A percentile compares a stretch with the other conserved stretches of the same genome.
Conservation (phyloP, 1,139 yeast genomes). For the Hansenula anomala region DNA sequence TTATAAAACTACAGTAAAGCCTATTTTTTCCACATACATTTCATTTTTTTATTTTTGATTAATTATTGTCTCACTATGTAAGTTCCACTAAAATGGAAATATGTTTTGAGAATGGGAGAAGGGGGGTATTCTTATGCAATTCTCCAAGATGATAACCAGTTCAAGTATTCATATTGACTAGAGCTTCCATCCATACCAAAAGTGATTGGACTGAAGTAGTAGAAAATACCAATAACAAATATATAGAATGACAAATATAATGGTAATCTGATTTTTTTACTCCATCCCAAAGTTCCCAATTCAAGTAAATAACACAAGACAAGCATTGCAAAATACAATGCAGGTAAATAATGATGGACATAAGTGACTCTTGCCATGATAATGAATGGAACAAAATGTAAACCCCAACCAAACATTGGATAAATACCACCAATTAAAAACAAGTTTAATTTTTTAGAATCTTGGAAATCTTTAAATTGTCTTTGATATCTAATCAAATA, state of each 20-base stretch:
- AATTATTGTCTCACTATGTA: background rate
- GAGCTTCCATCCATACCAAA: slow-evolving; percentile 91
- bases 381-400: slow-evolving; percentile 86
- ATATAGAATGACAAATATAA: slow-evolving; percentile 18
- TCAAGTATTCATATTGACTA: slow-evolving; percentile 61
- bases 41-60: background rate
- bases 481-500: slow-evolving; percentile 91
- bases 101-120: no score
- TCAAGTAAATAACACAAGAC: slow-evolving; percentile 76
- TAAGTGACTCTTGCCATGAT: slow-evolving; percentile 97
- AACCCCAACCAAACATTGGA: slow-evolving; percentile 91
- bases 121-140: slow-evolving; percentile 34
- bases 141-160: slow-evolving; percentile 76
- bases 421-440: slow-evolving; percentile 81
- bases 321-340: slow-evolving; percentile 89
- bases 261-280: no score
- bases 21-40: background rate
- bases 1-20: no score
- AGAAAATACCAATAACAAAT: slow-evolving; percentile 61
- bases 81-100: no score
- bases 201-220: slow-evolving; percentile 70
- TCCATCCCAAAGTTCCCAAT: slow-evolving; percentile 2
- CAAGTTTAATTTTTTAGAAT: slow-evolving; percentile 30
- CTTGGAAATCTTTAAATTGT: slow-evolving; percentile 68
- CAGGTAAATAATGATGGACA: slow-evolving; percentile 96